Evolutionary conservation across 225 moss, liverwort and hornwort genomes (phyloP).

Genomic region (Sphagnum contortum): DNA sequence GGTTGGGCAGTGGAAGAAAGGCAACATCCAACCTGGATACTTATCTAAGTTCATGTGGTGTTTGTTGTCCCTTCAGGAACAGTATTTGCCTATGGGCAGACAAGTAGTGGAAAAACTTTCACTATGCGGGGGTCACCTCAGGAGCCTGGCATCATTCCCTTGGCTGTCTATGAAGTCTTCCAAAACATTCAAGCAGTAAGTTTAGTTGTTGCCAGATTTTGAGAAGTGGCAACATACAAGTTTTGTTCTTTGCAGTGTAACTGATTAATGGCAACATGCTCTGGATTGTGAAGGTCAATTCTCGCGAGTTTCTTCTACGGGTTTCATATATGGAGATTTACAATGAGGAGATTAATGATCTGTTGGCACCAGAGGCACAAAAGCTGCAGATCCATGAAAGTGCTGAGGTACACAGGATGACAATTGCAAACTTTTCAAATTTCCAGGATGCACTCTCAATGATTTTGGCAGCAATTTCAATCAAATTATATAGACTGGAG

Average conservation of each 20-base stretch:
- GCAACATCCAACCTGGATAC: no score
- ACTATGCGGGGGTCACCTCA: constrained; percentile 77
- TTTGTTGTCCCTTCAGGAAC: constrained; percentile 42
- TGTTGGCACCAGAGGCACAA: constrained; percentile 80
- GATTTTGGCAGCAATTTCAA: no score
- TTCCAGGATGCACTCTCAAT: no score
- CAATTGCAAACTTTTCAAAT: no score
- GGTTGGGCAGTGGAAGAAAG: no score
- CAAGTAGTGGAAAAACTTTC: constrained; percentile 94
- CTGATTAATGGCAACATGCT: not conserved
- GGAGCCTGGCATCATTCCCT: constrained; percentile 86
- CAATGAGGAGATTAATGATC: constrained; percentile 94
- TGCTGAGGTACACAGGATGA: constrained; percentile 42
- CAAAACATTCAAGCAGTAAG: constrained; percentile 58
- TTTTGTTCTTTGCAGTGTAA: no score
- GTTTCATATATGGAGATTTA: constrained; percentile 99
- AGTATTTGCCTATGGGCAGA: constrained; percentile 96
- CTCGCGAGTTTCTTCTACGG: constrained; percentile 79
- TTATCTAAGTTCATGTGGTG: no score
- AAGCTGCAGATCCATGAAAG: constrained; percentile 96
- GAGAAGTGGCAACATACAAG: no score
- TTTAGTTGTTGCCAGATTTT: no score
- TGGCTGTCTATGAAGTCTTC: constrained; percentile 86
- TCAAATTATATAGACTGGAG: no score
- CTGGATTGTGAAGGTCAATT: constrained; percentile 32